phyloP scores from a whole-genome alignment of 148 eudicot genomes.

The Nepenthes gracilis region DNA sequence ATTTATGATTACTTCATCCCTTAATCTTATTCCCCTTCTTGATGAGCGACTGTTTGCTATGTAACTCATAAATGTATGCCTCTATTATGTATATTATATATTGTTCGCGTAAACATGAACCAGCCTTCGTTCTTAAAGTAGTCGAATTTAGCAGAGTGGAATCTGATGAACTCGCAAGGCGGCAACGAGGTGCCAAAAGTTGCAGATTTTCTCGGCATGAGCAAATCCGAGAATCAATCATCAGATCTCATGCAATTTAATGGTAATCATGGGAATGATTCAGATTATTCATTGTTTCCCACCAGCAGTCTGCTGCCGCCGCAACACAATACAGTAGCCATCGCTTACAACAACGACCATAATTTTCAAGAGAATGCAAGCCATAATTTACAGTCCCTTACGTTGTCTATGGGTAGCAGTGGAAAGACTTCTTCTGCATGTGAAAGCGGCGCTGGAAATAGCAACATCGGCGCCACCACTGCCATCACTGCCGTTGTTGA shows the following conservation, averaged over 20 bases:
- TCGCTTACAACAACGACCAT: slow-evolving; percentile 7
- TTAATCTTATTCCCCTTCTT: too few relatives aligned
- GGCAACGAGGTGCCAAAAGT: slow-evolving; percentile 63
- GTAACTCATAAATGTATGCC: too few relatives aligned
- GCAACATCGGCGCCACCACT: slow-evolving; percentile 4
- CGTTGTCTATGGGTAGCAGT: slow-evolving; percentile 81
- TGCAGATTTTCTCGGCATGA: slow-evolving; percentile 87
- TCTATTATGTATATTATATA: not conserved
- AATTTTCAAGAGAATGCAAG: slow-evolving; percentile 57
- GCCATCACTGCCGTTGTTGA: slow-evolving; percentile 37
- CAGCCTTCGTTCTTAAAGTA: not conserved
- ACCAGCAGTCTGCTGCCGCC: slow-evolving; percentile 25
- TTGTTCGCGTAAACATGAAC: not conserved
- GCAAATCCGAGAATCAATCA: slow-evolving; percentile 55
- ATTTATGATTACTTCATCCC: not conserved
- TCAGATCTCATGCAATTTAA: slow-evolving; percentile 49
- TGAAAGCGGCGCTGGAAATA: slow-evolving; percentile 18
- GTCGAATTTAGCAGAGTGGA: slow-evolving; percentile 46
- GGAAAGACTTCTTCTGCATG: slow-evolving; percentile 47
- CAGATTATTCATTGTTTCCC: slow-evolving; percentile 36
- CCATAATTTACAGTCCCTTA: slow-evolving; percentile 62
- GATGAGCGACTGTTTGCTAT: too few relatives aligned
- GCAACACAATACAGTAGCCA: slow-evolving; percentile 20
- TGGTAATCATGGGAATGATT: slow-evolving; percentile 36
- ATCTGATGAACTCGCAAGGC: slow-evolving; percentile 48